Base-by-base conservation (phyloP, 176 grass and related monocot species). In the Hordeum marinum region DNA sequence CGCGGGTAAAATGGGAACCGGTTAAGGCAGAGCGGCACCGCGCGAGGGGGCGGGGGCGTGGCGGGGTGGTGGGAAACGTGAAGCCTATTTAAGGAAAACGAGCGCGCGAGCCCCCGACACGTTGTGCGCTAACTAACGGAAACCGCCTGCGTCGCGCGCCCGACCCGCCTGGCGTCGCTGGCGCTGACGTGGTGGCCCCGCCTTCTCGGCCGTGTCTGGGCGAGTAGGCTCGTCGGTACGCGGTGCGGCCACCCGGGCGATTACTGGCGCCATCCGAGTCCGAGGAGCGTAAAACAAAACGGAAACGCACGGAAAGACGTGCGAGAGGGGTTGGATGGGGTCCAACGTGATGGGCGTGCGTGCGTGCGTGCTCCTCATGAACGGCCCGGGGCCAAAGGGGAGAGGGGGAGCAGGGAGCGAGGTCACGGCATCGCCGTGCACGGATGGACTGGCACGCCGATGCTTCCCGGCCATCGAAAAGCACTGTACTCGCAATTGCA, bases 81-180 rank as follows among this genome's bases (percentile, higher is more conserved):
- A 89, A 71, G 62, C 29, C 29, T 69, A 89, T 85, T 89, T 82
- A 89, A 85, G 62, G 29, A 85, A 85, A 82, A 89, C 83, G 82
- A 89, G 29, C 76, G 71, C 85, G 85, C 71, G 55, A 60, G 4
- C 29, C 62, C 72, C 59, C 58, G 36, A 42, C 81, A 84, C 76
- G 82, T 84, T 88, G 84, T 65, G n/a, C 25, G 57, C 55, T 68
- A 59, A 71, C 55, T 68, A 59, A 71, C 6, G 8, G 0, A 4
- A 55, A 20, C 52, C 18, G 52, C 52, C 7, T 0, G 18, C 52
- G 18, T 21, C 52, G 18, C 61, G 6, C 52, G 23, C 24, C 77
- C 5, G 35, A 37, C 52, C 75, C 39, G 9, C 17, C 61, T 5
- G 46, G 48, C 75, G 32, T 5, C 5, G 1, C 34, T 1, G 27